A percentile compares a stretch with the other conserved stretches of the same genome.
phyloP scores from a whole-genome alignment of 2,329 filamentous ascomycete species.

The Colletotrichum aenigma region DNA sequence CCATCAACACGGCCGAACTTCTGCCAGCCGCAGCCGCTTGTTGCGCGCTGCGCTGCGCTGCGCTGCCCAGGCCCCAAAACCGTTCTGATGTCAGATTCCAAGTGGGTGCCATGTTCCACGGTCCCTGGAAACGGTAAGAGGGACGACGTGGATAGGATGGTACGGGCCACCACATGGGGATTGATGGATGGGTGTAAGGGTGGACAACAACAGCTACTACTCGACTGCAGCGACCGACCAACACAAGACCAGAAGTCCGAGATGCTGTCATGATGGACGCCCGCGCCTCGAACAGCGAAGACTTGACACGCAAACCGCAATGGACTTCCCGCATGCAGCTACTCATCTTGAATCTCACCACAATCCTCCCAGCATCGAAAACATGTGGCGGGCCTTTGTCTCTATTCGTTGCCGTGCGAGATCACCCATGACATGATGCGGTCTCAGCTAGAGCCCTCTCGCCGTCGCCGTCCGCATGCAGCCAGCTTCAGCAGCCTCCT shows the following conservation, averaged over 20 bases:
- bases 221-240: not conserved
- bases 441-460: conserved; percentile 2
- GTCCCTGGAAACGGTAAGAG: not conserved
- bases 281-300: not conserved
- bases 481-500: not conserved
- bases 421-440: conserved; percentile 3
- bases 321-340: conserved; percentile 7
- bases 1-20: not conserved
- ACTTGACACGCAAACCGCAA: not conserved
- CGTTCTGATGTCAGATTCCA: conserved; percentile 14
- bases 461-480: conserved; percentile 7
- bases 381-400: conserved; percentile 12
- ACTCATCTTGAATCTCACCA: not conserved
- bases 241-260: not conserved
- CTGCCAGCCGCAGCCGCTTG: conserved; percentile 1
- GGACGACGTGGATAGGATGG: not conserved
- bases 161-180: not conserved
- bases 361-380: not conserved
- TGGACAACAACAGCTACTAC: not conserved
- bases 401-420: conserved; percentile 13
- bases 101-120: not conserved
- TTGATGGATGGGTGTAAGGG: not conserved
- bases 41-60: not conserved
- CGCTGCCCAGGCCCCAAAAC: not conserved
- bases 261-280: not conserved